A percentile compares a stretch with the other conserved stretches of the same genome.
Evolutionary conservation across 768 basidiomycete species (phyloP).

Genomic region (Mycena metata): DNA sequence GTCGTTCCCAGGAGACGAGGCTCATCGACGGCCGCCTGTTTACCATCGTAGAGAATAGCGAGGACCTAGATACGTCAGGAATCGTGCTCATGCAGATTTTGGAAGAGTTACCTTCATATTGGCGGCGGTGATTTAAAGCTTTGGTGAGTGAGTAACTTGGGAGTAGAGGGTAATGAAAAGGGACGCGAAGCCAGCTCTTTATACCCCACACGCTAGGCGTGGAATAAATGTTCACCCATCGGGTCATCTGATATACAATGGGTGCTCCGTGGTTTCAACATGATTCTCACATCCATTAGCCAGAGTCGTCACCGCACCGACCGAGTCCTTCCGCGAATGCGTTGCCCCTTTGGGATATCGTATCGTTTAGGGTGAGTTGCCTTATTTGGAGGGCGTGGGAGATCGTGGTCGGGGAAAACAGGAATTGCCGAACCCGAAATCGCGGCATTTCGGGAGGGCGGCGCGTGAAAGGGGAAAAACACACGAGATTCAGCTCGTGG

Average conservation of each 20-base stretch:
- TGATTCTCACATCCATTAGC: no score
- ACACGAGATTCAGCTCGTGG: background rate
- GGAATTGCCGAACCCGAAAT: background rate
- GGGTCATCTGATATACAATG: conserved; percentile 19
- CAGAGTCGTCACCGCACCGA: background rate
- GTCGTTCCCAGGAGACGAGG: conserved; percentile 84
- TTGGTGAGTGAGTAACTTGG: conserved; percentile 5
- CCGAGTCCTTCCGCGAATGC: conserved; percentile 1
- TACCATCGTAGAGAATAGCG: conserved; percentile 81
- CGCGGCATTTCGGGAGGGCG: no score
- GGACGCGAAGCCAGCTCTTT: background rate
- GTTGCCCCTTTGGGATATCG: conserved; percentile 1
- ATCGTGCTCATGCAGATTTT: background rate
- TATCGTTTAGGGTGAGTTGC: conserved; percentile 7
- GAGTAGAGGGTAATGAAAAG: conserved; percentile 15
- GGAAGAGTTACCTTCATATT: conserved; percentile 58
- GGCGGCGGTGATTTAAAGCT: background rate
- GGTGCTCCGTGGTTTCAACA: conserved; percentile 9
- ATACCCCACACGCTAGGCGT: background rate
- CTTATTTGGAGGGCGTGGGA: background rate
- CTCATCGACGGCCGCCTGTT: conserved; percentile 74
- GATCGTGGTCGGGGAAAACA: background rate
- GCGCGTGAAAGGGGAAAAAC: background rate
- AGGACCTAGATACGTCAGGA: conserved; percentile 62
- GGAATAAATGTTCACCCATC: conserved; percentile 7